Evolutionary conservation across 2,329 filamentous ascomycete species (phyloP).

Genomic region (Cercospora berteroae): DNA sequence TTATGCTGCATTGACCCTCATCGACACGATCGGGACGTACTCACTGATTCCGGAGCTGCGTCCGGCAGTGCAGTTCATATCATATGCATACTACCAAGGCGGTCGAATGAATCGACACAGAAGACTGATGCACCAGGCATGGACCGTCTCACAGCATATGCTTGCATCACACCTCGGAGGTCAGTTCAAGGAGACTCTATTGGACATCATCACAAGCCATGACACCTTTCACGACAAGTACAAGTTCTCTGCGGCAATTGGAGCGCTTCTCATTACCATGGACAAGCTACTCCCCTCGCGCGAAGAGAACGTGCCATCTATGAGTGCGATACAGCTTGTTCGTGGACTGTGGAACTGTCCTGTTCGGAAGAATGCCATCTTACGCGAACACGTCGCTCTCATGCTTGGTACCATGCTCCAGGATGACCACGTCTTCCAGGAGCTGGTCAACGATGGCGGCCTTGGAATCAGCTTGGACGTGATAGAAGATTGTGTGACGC

Average conservation of each 20-base stretch:
- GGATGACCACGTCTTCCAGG: conserved; percentile 12
- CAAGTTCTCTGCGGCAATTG: conserved; percentile 29
- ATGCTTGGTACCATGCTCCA: conserved; percentile 22
- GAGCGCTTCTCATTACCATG: conserved; percentile 34
- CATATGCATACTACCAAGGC: conserved; percentile 35
- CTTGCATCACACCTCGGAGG: conserved; percentile 34
- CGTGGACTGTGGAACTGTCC: conserved; percentile 18
- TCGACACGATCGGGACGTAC: conserved; percentile 35
- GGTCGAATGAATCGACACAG: conserved; percentile 33
- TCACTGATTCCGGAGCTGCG: conserved; percentile 30
- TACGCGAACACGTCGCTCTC: conserved; percentile 24
- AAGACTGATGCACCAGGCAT: conserved; percentile 29
- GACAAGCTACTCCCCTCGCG: conserved; percentile 26
- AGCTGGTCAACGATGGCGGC: conserved; percentile 21
- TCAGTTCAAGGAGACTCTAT: conserved; percentile 29
- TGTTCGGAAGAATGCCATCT: conserved; percentile 22
- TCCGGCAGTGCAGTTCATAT: conserved; percentile 30
- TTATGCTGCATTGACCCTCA: conserved; percentile 31
- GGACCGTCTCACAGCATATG: conserved; percentile 31
- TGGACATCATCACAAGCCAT: conserved; percentile 28
- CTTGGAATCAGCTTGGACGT: conserved; percentile 22
- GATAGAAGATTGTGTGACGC: conserved; percentile 15
- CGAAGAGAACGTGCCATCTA: conserved; percentile 1
- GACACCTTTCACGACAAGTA: conserved; percentile 22
- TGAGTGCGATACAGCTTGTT: conserved; percentile 24